Evolutionary conservation across 768 basidiomycete species (phyloP), one percentile per base, ranked within the genome.

Genomic region (Leccinum pellstonianum): DNA sequence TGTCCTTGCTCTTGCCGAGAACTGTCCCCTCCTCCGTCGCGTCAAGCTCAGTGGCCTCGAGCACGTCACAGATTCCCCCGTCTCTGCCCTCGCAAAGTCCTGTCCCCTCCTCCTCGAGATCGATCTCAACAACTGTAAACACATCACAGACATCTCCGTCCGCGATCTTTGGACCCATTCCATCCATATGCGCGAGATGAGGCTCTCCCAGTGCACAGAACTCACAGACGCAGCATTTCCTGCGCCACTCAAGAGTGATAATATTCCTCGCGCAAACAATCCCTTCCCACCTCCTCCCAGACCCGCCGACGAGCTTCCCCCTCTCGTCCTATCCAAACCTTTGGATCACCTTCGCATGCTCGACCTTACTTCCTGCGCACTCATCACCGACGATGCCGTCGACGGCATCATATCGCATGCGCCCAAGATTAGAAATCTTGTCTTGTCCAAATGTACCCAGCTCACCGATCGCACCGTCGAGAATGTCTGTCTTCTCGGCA

Each of bases 81-180:
- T 99, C 65, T 83, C 87, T 35, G 81, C 86, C 33, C 81, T 99
- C 54, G 90, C 90, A 35, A 82, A 82, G 61, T 81, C 80, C 5
- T 96, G 94, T 70, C 90, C 92, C 1, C 81, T 94, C 54, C 83
- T 99, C 25, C 83, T 99, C 58, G 97, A 99, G 74, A 86, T 98
- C 65, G 97, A 99, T 75, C 86, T 99, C 68, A 88, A 92, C 68
- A 82, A 86, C 62, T 95, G 95, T 77, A 81, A 83, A 60, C 79
- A 79, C 56, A 82, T 98, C 68, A 89, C 93, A 17, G 88, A 97
- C 69, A 70, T 79, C 14, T 81, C 91, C 31, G 79, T 95, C 58
- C 87, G 93, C 56, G 87, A 93, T 63, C 82, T 98, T 33, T 95
- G 95, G 91, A 77, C 82, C 11, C 76, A 90, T 67, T 88, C 88